phyloP scores from a whole-genome alignment of 2,329 filamentous ascomycete species.

The Colletotrichum musicola region DNA sequence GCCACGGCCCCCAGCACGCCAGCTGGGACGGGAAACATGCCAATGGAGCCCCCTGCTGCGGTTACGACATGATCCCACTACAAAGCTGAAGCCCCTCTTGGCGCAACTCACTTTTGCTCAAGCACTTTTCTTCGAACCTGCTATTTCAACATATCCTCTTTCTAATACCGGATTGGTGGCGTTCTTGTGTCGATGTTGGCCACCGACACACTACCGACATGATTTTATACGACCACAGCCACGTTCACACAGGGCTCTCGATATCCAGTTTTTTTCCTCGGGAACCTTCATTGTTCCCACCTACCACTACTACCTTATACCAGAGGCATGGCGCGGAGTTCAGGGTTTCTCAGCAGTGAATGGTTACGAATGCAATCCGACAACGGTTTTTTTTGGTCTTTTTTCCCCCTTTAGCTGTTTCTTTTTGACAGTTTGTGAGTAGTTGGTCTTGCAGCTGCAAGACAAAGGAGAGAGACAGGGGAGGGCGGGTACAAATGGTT shows the following conservation, averaged over 20 bases:
- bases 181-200: background rate
- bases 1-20: slow-evolving; percentile 62
- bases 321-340: slow-evolving; percentile 42
- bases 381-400: slow-evolving; percentile 14
- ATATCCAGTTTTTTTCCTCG: slow-evolving; percentile 35
- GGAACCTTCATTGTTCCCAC: slow-evolving; percentile 13
- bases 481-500: no score
- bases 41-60: slow-evolving; percentile 33
- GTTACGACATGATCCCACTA: slow-evolving; percentile 23
- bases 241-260: slow-evolving; percentile 27
- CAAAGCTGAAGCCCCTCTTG: background rate
- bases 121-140: slow-evolving; percentile 20
- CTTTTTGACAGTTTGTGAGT: background rate
- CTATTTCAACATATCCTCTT: slow-evolving; percentile 36
- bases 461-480: no score
- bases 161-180: slow-evolving; percentile 31
- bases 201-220: slow-evolving; percentile 25
- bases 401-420: slow-evolving; percentile 1
- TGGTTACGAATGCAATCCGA: slow-evolving; percentile 33
- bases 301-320: slow-evolving; percentile 37
- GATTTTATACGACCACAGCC: slow-evolving; percentile 35
- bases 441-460: no score
- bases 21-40: slow-evolving; percentile 27
- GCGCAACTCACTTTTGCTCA: background rate
- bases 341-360: slow-evolving; percentile 26